Evolutionary conservation across 2,329 filamentous ascomycete genomes (phyloP).

Genomic region (Corniculantispora saksenae): DNA sequence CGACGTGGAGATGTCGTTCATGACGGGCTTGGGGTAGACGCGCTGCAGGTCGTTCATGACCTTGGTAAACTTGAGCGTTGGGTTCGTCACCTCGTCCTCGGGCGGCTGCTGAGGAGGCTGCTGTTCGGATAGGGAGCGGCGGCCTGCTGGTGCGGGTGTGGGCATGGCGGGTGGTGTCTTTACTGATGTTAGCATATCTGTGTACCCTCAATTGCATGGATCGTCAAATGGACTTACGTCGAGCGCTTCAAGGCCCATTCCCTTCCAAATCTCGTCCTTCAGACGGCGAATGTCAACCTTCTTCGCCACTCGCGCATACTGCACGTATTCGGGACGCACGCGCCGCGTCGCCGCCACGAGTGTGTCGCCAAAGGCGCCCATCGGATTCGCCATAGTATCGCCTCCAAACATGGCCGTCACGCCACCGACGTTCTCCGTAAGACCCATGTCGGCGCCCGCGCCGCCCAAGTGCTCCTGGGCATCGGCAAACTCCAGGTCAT

Average conservation of each 20-base stretch:
- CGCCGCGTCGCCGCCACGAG: constrained; percentile 66
- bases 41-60: constrained; percentile 87
- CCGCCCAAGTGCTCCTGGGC: constrained; percentile 72
- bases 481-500: constrained; percentile 75
- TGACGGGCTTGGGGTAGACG: constrained; percentile 81
- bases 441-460: constrained; percentile 50
- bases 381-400: constrained; percentile 46
- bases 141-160: not conserved
- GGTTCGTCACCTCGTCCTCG: constrained; percentile 44
- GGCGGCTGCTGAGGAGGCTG: constrained; percentile 36
- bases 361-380: constrained; percentile 63
- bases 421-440: constrained; percentile 49
- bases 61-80: constrained; percentile 77
- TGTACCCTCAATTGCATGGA: not conserved
- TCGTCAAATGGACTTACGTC: constrained; percentile 43
- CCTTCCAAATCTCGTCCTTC: constrained; percentile 71
- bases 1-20: constrained; percentile 93
- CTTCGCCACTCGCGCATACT: constrained; percentile 70
- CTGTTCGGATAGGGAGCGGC: constrained; percentile 24
- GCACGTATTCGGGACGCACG: constrained; percentile 67
- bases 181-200: not conserved
- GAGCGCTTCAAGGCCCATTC: constrained; percentile 58
- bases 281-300: constrained; percentile 69
- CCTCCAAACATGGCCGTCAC: constrained; percentile 53
- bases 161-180: constrained; percentile 12